Conservation (phyloP, 1,284 basidiomycete genomes). For the Moesziomyces antarcticus region DNA sequence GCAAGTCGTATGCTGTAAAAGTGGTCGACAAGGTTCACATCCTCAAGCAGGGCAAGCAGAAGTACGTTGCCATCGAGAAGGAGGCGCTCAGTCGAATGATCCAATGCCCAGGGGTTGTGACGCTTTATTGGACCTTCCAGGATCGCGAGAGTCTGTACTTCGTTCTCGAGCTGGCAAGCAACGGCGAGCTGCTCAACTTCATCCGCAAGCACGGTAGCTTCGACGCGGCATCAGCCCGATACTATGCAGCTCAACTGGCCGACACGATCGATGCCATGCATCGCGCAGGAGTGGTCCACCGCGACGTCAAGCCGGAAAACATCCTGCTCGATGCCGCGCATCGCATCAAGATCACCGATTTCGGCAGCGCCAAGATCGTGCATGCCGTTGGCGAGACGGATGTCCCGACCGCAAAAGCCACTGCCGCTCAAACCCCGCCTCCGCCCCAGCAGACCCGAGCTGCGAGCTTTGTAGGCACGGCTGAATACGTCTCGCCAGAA, state of each 20-base stretch:
- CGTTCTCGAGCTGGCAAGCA: slow-evolving; percentile 64
- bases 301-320: slow-evolving; percentile 65
- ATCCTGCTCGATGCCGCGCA: slow-evolving; percentile 57
- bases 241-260: slow-evolving; percentile 62
- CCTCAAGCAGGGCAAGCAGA: slow-evolving; percentile 67
- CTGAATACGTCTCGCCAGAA: slow-evolving; percentile 95
- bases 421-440: not conserved
- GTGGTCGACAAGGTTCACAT: slow-evolving; percentile 67
- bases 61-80: slow-evolving; percentile 66
- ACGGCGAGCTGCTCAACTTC: slow-evolving; percentile 63
- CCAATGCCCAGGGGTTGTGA: slow-evolving; percentile 62
- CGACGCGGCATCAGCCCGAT: slow-evolving; percentile 46
- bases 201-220: slow-evolving; percentile 63
- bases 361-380: slow-evolving; percentile 64
- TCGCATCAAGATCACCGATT: slow-evolving; percentile 65
- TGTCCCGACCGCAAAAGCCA: not conserved
- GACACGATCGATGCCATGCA: slow-evolving; percentile 64
- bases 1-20: slow-evolving; percentile 63
- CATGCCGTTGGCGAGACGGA: slow-evolving; percentile 24
- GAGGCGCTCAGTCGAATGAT: slow-evolving; percentile 64
- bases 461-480: slow-evolving; percentile 93
- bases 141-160: slow-evolving; percentile 66
- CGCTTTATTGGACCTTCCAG: slow-evolving; percentile 66
- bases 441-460: slow-evolving; percentile 62
- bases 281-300: slow-evolving; percentile 60